A percentile compares a stretch with the other conserved stretches of the same genome.
These are phyloP conservation scores for Poronia punctata DNA, from an alignment of 495 filamentous ascomycete species.

Conservation along the genomic window DNA sequence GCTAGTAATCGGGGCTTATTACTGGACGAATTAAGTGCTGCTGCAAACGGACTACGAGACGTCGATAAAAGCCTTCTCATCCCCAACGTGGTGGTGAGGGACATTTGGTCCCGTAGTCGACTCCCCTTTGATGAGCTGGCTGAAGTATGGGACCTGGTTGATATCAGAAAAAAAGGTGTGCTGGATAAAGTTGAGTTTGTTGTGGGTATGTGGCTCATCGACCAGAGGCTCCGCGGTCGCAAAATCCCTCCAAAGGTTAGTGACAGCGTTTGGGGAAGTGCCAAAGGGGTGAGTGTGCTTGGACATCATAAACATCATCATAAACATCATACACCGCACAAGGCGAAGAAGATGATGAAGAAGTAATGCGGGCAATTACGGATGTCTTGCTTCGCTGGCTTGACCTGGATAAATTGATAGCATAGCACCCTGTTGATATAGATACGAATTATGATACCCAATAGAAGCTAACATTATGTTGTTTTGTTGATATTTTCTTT, in stretches of 20 bases:
- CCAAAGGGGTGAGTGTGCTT: conserved; percentile 48
- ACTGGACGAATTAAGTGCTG: conserved; percentile 13
- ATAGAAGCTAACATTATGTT: not conserved
- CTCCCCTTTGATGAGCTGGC: conserved; percentile 61
- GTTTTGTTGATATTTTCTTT: too few relatives aligned
- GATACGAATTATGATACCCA: conserved; percentile 2
- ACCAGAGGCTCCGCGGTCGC: conserved; percentile 78
- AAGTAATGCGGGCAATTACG: not conserved
- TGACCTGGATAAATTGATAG: too few relatives aligned
- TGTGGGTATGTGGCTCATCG: conserved; percentile 91
- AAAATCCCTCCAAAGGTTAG: conserved; percentile 76
- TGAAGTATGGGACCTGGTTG: conserved; percentile 82
- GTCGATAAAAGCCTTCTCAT: conserved; percentile 46
- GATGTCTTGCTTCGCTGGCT: too few relatives aligned
- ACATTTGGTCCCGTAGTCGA: conserved; percentile 78
- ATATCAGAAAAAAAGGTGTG: conserved; percentile 50
- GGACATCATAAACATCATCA: too few relatives aligned
- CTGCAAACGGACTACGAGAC: not conserved
- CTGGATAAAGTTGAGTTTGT: conserved; percentile 81
- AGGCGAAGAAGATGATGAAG: conserved; percentile 15
- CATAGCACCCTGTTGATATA: not conserved
- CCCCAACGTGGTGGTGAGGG: conserved; percentile 70
- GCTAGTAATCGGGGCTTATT: conserved; percentile 81
- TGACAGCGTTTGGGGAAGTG: conserved; percentile 83
- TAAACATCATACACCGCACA: too few relatives aligned